A percentile compares a stretch with the other conserved stretches of the same genome.
Evolutionary conservation across 2,329 filamentous ascomycete genomes (phyloP).

Genomic region (Pyricularia sp.): DNA sequence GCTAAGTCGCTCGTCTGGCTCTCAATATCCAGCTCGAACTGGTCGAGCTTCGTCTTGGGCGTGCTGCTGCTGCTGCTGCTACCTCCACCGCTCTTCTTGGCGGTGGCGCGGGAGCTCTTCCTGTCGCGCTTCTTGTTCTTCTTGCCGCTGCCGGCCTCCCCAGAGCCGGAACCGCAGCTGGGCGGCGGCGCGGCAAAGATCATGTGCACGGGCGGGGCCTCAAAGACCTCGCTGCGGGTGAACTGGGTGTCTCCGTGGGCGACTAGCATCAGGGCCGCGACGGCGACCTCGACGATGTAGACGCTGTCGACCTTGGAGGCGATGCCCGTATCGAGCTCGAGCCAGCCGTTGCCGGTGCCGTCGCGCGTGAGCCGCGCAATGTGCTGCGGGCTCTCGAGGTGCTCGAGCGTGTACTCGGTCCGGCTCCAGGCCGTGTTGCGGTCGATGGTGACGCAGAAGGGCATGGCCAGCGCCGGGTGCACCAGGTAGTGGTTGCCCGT

Average conservation of each 20-base stretch:
- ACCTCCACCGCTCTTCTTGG: slow-evolving; percentile 9
- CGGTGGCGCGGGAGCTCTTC: neutral
- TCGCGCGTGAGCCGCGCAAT: slow-evolving; percentile 52
- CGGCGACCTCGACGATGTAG: slow-evolving; percentile 54
- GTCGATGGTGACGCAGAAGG: slow-evolving; percentile 52
- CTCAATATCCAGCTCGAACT: slow-evolving; percentile 54
- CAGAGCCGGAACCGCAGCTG: slow-evolving; percentile 10
- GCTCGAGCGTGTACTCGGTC: slow-evolving; percentile 56
- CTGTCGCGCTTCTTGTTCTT: slow-evolving; percentile 6
- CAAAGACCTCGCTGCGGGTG: slow-evolving; percentile 42
- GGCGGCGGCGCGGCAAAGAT: slow-evolving; percentile 8
- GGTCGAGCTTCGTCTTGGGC: slow-evolving; percentile 33
- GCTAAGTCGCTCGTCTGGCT: slow-evolving; percentile 44
- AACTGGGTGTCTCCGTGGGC: slow-evolving; percentile 47
- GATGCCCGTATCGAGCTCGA: slow-evolving; percentile 53
- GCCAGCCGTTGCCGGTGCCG: slow-evolving; percentile 46
- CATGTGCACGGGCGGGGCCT: slow-evolving; percentile 42
- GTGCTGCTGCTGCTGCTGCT: slow-evolving; percentile 14
- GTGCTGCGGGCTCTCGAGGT: slow-evolving; percentile 51
- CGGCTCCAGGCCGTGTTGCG: slow-evolving; percentile 49
- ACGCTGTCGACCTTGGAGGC: slow-evolving; percentile 50
- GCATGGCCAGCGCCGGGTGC: slow-evolving; percentile 52
- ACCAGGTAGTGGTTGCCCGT: slow-evolving; percentile 50
- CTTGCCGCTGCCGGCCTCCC: slow-evolving; percentile 12
- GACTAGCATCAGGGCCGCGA: slow-evolving; percentile 50